These are phyloP conservation scores for Toxoplasma gondii DNA, from an alignment of 169 alveolate species.

Conservation along the genomic window DNA sequence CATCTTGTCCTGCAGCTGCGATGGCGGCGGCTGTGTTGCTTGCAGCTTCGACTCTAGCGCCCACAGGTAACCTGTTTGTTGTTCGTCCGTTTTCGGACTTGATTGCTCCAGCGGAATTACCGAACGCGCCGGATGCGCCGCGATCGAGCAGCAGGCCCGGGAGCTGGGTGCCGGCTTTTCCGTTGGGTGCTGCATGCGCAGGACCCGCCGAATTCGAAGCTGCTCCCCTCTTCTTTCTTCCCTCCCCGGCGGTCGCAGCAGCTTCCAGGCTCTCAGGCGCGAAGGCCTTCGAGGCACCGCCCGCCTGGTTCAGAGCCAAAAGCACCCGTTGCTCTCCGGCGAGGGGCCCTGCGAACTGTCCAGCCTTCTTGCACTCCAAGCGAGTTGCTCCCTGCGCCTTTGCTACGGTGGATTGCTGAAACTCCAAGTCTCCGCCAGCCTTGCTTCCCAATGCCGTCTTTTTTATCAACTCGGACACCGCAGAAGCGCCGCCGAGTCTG, in stretches of 20 bases:
- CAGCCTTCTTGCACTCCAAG: background rate
- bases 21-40: constrained; percentile 4
- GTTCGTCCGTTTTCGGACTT: background rate
- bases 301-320: too few relatives aligned
- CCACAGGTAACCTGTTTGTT: background rate
- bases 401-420: background rate
- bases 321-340: background rate
- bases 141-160: background rate
- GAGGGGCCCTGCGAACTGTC: background rate
- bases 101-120: background rate
- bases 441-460: background rate
- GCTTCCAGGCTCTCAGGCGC: background rate
- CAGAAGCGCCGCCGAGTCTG: background rate
- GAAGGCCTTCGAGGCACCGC: too few relatives aligned
- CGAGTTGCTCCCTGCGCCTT: background rate
- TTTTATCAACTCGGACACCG: background rate
- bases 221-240: background rate
- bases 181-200: background rate
- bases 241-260: background rate
- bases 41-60: background rate
- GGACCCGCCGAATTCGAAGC: background rate
- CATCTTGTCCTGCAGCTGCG: constrained; percentile 21
- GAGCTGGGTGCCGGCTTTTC: background rate
- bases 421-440: background rate
- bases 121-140: background rate